Conservation (phyloP, 169 alveolate genomes). For the Plasmodium relictum region DNA sequence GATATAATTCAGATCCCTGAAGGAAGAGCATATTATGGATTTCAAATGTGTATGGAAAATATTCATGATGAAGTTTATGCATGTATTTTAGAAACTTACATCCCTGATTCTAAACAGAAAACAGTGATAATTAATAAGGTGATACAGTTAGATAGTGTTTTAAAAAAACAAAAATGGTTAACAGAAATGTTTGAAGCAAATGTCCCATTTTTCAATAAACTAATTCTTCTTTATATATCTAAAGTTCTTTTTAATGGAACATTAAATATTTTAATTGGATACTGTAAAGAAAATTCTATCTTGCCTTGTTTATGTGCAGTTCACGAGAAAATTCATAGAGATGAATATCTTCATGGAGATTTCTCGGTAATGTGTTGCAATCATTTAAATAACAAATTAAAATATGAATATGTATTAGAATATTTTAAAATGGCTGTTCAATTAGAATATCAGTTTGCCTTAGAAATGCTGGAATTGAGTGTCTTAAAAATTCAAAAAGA, state of each 20-base stretch:
- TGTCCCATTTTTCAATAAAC: conserved; percentile 58
- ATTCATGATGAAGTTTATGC: conserved; percentile 92
- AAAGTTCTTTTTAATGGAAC: conserved; percentile 75
- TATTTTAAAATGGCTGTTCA: conserved; percentile 78
- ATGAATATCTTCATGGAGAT: conserved; percentile 82
- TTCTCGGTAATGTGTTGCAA: conserved; percentile 82
- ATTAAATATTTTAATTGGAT: conserved; percentile 47
- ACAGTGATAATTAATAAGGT: conserved; percentile 66
- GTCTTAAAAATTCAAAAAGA: conserved; percentile 78
- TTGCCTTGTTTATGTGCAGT: conserved; percentile 78
- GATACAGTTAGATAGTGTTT: conserved; percentile 75
- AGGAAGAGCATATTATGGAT: conserved; percentile 95
- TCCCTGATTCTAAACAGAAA: conserved; percentile 59
- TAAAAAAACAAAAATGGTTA: conserved; percentile 76
- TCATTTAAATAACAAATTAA: conserved; percentile 80
- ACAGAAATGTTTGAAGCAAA: conserved; percentile 42
- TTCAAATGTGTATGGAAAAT: conserved; percentile 95
- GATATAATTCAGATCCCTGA: conserved; percentile 94
- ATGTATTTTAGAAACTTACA: conserved; percentile 79
- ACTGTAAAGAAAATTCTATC: conserved; percentile 65
- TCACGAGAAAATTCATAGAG: conserved; percentile 81
- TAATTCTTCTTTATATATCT: conserved; percentile 54
- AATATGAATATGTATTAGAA: conserved; percentile 78
- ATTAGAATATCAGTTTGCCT: conserved; percentile 79
- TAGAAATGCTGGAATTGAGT: conserved; percentile 76